Base-by-base conservation (phyloP, 2,329 filamentous ascomycete genomes). In the Aspergillus fumigatus region DNA sequence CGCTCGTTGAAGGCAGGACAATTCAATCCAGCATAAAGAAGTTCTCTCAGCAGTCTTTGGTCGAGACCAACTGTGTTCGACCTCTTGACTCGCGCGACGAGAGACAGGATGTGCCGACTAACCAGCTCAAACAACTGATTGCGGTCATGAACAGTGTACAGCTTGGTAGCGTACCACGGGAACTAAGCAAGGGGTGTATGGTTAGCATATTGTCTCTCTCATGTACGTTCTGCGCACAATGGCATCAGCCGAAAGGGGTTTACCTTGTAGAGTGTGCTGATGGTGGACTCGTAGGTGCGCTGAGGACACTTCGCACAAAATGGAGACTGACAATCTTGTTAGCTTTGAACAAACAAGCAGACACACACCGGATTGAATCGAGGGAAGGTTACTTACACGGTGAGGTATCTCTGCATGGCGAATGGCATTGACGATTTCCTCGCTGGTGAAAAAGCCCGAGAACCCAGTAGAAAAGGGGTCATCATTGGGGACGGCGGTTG, bases 101-200 rank as follows among this genome's bases (percentile, higher is more conserved):
- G 81, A 65, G 91, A 86, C 53, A 80, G 81, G 68, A 93, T 85
- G 69, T 87, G 86, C 26, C 80, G 80, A 53, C 64, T 65, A 52
- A 66, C 67, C 38, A 73, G 65, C 14, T 75, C 67, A 66, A 77
- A 81, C 27, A 83, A 63, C 9, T 67, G 59, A 54, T 78, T 76
- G 50, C 79, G 78, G 56, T 81, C 77, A 45, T 70, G 66, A 23
- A 83, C 65, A 1, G 73, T 79, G 64, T 82, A 79, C 57, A 77
- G 63, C 14, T 71, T 63, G 10, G 70, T 66, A 4, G 76, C 75
- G 49, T 73, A 74, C 80, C 80, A 83, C 3, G 81, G 81, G 58
- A 79, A 83, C 77, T 80, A 58, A 19, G 25, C 29, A 43, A 50
- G 59, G 61, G 55, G 63, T 38, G 59, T 53, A 32, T 26, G 25